Evolutionary conservation across 140 eudicot species (phyloP).

Genomic region (Bidens hawaiensis): DNA sequence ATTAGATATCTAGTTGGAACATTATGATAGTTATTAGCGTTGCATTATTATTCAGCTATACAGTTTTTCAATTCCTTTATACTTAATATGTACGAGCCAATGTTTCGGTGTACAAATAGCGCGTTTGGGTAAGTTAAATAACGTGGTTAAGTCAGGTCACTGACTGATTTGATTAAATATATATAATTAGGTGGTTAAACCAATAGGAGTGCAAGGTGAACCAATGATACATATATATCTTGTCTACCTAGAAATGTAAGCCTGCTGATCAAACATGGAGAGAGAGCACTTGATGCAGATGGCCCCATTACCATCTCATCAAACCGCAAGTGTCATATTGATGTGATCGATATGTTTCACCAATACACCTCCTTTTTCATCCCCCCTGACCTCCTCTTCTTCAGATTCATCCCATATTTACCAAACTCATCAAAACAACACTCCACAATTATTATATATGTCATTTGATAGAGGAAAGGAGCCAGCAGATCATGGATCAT

Average conservation of each 20-base stretch:
- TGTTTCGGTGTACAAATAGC: not conserved
- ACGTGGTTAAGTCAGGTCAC: too few species aligned
- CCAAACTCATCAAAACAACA: slow-evolving; percentile 4
- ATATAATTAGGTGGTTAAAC: not conserved
- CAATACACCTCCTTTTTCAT: slow-evolving; percentile 13
- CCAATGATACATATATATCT: too few species aligned
- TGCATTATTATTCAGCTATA: too few species aligned
- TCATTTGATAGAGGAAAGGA: slow-evolving; percentile 40
- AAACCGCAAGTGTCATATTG: slow-evolving; percentile 35
- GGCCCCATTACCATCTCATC: slow-evolving; percentile 49
- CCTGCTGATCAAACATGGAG: slow-evolving; percentile 7
- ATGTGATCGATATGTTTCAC: slow-evolving; percentile 39
- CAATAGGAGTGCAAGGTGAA: too few species aligned
- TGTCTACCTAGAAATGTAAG: slow-evolving; percentile 5
- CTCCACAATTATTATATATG: slow-evolving; percentile 1
- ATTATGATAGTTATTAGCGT: too few species aligned
- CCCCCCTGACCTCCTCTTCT: slow-evolving; percentile 14
- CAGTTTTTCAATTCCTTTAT: too few species aligned
- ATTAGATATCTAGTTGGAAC: too few species aligned
- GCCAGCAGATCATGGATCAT: slow-evolving; percentile 31
- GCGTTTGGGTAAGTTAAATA: not conserved
- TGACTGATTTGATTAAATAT: not conserved
- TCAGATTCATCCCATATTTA: slow-evolving; percentile 10
- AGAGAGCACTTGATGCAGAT: slow-evolving; percentile 18
- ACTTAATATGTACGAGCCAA: too few species aligned